Base-by-base conservation (phyloP, 345 rosid species). In the Nephelium lappaceum region DNA sequence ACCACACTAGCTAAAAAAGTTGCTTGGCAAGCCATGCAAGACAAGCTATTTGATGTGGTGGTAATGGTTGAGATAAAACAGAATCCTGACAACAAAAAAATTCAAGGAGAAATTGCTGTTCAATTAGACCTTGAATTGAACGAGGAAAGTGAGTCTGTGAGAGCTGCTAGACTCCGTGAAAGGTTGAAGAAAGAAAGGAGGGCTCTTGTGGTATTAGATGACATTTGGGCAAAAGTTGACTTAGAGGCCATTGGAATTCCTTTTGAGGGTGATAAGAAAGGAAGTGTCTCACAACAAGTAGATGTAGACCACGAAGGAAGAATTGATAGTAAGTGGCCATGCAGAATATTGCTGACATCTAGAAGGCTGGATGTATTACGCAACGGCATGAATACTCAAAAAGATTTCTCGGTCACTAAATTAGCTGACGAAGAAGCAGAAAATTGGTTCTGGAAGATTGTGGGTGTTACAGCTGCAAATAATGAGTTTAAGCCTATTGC, bases 1-100 rank as follows among this genome's bases (percentile, higher is more conserved):
- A 78, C 69, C 5, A 83, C 77, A 0, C 42, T 71, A 38, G 73
- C 42, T 11, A 79, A 67, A 38, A 8, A 72, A 67, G 79, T 83
- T 18, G 25, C 61, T 38, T 9, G 74, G 55, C 47, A 18, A 8
- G 58, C 43, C 6, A 36, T 11, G 49, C 51, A 53, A 41, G 18
- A 62, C 14, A 36, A 64, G 11, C 36, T 78, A 57, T 78, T 78
- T 31, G 12, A 31, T 51, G 65, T 38, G 8, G 81, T 78, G 15
- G 65, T 23, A 10, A 47, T 71, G 53, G 81, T 43, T n/a, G 70
- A 51, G 31, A 75, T 78, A 25, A 49, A 71, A 9, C 41, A 23
- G 41, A 47, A 15, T 10, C 71, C 77, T 11, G 65, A 78, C 42
- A 3, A n/a, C 24, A n/a, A 62, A 41, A 15, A 41, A 55, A 81